phyloP scores from a whole-genome alignment of 2,329 filamentous ascomycete genomes.

The Didymella keratinophila region DNA sequence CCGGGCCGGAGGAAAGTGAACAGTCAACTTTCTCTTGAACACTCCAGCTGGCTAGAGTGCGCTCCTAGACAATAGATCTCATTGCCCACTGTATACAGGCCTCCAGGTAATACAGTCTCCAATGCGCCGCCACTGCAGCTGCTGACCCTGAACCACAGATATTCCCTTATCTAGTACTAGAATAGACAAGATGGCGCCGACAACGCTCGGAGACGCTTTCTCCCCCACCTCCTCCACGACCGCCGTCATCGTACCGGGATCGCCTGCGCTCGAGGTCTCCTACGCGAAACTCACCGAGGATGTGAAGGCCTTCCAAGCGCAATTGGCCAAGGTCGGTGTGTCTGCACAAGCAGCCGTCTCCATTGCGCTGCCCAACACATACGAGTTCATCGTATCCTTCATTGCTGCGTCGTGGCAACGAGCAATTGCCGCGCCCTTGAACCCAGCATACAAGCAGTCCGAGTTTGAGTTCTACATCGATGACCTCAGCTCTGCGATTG shows the following conservation, averaged over 20 bases:
- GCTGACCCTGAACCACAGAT: conserved; percentile 12
- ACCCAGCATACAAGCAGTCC: conserved; percentile 86
- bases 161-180: conserved; percentile 10
- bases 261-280: conserved; percentile 70
- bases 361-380: conserved; percentile 83
- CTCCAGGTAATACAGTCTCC: conserved; percentile 3
- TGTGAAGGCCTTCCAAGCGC: conserved; percentile 75
- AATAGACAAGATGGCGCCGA: conserved; percentile 56
- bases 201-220: conserved; percentile 67
- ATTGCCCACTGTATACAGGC: conserved; percentile 9
- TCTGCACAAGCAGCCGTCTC: conserved; percentile 75
- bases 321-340: conserved; percentile 79
- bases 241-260: conserved; percentile 78
- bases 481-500: conserved; percentile 80
- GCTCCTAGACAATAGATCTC: conserved; percentile 10
- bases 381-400: conserved; percentile 88
- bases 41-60: conserved; percentile 14
- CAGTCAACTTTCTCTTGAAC: conserved; percentile 1
- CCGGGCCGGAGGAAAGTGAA: conserved; percentile 10
- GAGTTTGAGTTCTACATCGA: conserved; percentile 95
- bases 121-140: conserved; percentile 3
- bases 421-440: conserved; percentile 83
- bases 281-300: conserved; percentile 73
- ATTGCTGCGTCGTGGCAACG: conserved; percentile 86
- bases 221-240: conserved; percentile 59